These are phyloP conservation scores for Protomyces inundatus DNA, from an alignment of 1,139 yeast species.

Conservation along the genomic window DNA sequence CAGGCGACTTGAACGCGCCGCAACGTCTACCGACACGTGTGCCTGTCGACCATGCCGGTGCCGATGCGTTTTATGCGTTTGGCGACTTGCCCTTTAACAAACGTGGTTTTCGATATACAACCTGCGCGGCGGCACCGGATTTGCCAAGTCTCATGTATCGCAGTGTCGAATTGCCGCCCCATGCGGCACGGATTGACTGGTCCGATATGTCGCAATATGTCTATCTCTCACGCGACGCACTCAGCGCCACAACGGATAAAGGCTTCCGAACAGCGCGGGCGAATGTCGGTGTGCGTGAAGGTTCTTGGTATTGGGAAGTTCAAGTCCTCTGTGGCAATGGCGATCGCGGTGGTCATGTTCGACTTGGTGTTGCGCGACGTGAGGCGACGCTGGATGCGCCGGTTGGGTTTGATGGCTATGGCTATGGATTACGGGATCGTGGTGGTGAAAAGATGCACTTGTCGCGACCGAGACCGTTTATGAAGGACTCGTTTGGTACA, in stretches of 20 bases:
- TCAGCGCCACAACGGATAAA: slow-evolving; percentile 46
- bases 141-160: slow-evolving; percentile 61
- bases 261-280: slow-evolving; percentile 84
- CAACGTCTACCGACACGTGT: slow-evolving; percentile 27
- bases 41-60: background rate
- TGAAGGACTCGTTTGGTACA: slow-evolving; percentile 52
- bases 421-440: slow-evolving; percentile 81
- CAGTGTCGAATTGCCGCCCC: slow-evolving; percentile 72
- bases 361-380: slow-evolving; percentile 75
- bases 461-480: slow-evolving; percentile 58
- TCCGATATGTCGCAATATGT: slow-evolving; percentile 70
- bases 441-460: slow-evolving; percentile 74
- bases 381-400: slow-evolving; percentile 94
- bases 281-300: slow-evolving; percentile 72
- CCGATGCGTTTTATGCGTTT: slow-evolving; percentile 43
- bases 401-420: slow-evolving; percentile 90
- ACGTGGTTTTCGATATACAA: slow-evolving; percentile 74
- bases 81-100: slow-evolving; percentile 79
- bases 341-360: slow-evolving; percentile 49
- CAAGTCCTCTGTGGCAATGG: slow-evolving; percentile 44
- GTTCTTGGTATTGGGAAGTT: slow-evolving; percentile 74
- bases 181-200: slow-evolving; percentile 54
- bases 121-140: slow-evolving; percentile 67
- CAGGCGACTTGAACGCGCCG: slow-evolving; percentile 34
- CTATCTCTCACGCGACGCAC: slow-evolving; percentile 41